These are phyloP conservation scores for Aegilops umbellulata DNA, from an alignment of 176 grass and related monocot species.

Conservation along the genomic window DNA sequence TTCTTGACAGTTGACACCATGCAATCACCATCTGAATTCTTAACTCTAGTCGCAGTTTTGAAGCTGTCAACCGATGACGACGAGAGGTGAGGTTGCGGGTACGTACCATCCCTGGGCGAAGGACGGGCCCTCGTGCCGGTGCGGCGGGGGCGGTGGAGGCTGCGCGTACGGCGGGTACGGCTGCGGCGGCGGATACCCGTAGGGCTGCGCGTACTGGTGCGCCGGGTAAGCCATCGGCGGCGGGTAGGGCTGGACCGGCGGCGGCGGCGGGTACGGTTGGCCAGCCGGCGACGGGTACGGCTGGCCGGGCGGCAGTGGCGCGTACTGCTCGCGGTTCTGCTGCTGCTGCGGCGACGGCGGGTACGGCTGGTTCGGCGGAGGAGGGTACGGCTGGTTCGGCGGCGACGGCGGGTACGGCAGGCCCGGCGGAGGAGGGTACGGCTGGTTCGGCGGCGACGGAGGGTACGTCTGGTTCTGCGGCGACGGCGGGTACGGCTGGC, in stretches of 20 bases:
- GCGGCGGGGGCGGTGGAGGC: conserved; percentile 48
- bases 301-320: conserved; percentile 21
- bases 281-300: neutral
- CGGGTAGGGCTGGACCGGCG: conserved; percentile 6
- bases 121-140: conserved; percentile 24
- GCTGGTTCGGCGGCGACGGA: conserved; percentile 1
- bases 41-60: neutral
- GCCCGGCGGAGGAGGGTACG: neutral
- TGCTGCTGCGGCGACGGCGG: neutral
- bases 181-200: conserved; percentile 46
- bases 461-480: conserved; percentile 16
- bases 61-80: neutral
- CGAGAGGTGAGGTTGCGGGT: neutral
- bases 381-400: neutral
- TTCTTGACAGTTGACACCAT: neutral
- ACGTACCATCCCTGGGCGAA: conserved; percentile 49
- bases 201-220: conserved; percentile 27
- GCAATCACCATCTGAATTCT: neutral
- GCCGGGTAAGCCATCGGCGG: conserved; percentile 38
- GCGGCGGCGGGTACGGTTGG: conserved; percentile 10
- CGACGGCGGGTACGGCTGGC: conserved; percentile 12
- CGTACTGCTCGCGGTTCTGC: neutral
- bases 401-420: neutral
- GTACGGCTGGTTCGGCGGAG: neutral
- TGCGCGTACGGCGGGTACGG: conserved; percentile 53